These are phyloP conservation scores for Entonaema liquescens DNA, from an alignment of 495 filamentous ascomycete species.

Conservation along the genomic window DNA sequence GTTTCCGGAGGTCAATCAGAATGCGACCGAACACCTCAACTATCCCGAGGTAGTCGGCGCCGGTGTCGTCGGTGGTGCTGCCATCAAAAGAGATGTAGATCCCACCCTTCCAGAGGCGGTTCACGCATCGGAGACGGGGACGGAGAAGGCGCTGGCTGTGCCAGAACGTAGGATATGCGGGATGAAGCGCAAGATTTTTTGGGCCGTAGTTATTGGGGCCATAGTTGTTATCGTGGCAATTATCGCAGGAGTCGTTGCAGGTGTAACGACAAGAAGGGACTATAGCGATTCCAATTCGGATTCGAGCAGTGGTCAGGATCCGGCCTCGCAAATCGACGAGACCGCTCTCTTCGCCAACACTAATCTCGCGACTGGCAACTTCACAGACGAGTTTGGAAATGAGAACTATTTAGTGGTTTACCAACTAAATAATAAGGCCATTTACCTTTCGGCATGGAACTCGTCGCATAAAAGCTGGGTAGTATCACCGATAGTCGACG, in stretches of 20 bases:
- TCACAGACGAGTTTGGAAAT: constrained; percentile 39
- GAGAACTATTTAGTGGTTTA: constrained; percentile 41
- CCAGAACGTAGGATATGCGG: constrained; percentile 37
- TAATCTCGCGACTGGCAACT: constrained; percentile 42
- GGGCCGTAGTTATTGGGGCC: constrained; percentile 26
- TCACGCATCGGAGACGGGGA: background rate
- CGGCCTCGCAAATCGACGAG: background rate
- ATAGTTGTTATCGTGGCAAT: constrained; percentile 32
- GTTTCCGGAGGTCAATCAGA: constrained; percentile 29
- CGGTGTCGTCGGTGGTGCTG: background rate
- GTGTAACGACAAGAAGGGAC: constrained; percentile 16
- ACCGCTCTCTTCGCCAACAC: constrained; percentile 33
- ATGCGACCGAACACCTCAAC: constrained; percentile 27
- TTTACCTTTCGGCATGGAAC: constrained; percentile 43
- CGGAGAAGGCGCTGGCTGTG: background rate
- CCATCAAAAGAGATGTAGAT: constrained; percentile 14
- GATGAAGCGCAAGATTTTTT: constrained; percentile 37
- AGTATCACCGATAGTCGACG: constrained; percentile 39
- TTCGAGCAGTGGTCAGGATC: background rate
- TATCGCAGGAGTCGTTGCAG: constrained; percentile 37
- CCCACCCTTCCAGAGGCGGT: constrained; percentile 30
- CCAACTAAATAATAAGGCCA: constrained; percentile 42
- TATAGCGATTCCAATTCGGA: constrained; percentile 9
- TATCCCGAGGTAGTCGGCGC: constrained; percentile 36
- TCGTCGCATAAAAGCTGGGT: constrained; percentile 39